phyloP scores from a whole-genome alignment of 306 rosid species.

The Begonia loranthoides region DNA sequence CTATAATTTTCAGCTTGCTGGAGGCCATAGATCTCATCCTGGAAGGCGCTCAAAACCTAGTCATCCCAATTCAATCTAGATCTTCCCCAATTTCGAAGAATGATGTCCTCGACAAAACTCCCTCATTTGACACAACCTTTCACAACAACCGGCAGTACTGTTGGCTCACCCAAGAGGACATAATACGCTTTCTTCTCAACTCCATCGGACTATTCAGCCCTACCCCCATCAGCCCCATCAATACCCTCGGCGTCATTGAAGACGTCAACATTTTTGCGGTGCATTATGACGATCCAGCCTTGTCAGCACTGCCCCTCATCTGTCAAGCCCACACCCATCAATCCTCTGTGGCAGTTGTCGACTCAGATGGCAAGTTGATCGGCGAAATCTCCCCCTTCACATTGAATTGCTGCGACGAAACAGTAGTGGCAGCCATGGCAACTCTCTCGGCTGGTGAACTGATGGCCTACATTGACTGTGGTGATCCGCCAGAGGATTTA shows the following conservation, averaged over 20 bases:
- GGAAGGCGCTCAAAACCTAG: constrained; percentile 78
- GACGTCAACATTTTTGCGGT: constrained; percentile 25
- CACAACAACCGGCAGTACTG: constrained; percentile 44
- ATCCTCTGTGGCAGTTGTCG: constrained; percentile 63
- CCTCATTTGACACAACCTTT: not conserved
- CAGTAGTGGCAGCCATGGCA: constrained; percentile 35
- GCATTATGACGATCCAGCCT: constrained; percentile 49
- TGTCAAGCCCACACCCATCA: constrained; percentile 26
- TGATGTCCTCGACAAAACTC: constrained; percentile 34
- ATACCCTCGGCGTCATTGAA: constrained; percentile 37
- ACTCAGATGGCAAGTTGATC: constrained; percentile 25
- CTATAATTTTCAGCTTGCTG: constrained; percentile 33
- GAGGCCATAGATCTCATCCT: constrained; percentile 86
- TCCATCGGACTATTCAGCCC: constrained; percentile 49
- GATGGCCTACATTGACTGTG: constrained; percentile 55
- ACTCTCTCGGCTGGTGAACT: constrained; percentile 64
- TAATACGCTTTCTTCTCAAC: constrained; percentile 67
- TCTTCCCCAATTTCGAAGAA: constrained; percentile 39
- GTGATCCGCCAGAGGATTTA: constrained; percentile 66
- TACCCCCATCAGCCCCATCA: constrained; percentile 24
- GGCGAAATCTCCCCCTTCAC: constrained; percentile 70
- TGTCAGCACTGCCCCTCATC: constrained; percentile 40
- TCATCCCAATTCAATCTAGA: constrained; percentile 49
- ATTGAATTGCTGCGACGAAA: constrained; percentile 48
- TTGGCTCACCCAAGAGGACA: constrained; percentile 79